These are phyloP conservation scores for Lepidium didymum DNA, from an alignment of 345 rosid genomes.

Conservation along the genomic window DNA sequence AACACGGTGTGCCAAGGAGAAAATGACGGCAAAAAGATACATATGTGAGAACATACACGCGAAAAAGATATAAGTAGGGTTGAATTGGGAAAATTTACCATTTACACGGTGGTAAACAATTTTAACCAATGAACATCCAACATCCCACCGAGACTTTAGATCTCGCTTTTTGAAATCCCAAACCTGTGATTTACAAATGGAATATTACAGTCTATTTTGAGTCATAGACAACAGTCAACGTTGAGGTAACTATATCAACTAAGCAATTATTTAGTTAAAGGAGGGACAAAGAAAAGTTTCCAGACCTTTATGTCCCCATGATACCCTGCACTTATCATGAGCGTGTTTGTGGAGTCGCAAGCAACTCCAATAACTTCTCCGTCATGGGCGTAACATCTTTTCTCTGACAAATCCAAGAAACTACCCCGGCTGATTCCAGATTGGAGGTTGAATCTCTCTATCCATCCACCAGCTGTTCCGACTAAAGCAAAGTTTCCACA, in stretches of 20 bases:
- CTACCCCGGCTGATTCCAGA: constrained; percentile 93
- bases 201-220: not conserved
- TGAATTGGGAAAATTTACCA: constrained; percentile 33
- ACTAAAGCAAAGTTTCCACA: constrained; percentile 95
- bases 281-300: not conserved
- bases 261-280: not conserved
- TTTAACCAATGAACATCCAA: constrained; percentile 71
- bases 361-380: constrained; percentile 90
- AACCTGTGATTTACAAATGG: constrained; percentile 42
- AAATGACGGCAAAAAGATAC: not conserved
- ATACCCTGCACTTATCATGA: constrained; percentile 91
- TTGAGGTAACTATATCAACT: not conserved
- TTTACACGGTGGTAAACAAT: constrained; percentile 68
- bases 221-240: not conserved
- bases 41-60: not conserved
- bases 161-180: constrained; percentile 87
- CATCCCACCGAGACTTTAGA: constrained; percentile 72
- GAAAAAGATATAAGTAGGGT: not conserved
- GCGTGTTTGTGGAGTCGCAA: constrained; percentile 87
- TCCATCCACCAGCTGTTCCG: constrained; percentile 92
- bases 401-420: constrained; percentile 57
- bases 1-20: not conserved
- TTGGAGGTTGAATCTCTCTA: constrained; percentile 91
- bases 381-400: constrained; percentile 49
- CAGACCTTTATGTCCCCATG: constrained; percentile 78